These are phyloP conservation scores for Dactylellina leptospora DNA, from an alignment of 2,329 filamentous ascomycete species.

Conservation along the genomic window DNA sequence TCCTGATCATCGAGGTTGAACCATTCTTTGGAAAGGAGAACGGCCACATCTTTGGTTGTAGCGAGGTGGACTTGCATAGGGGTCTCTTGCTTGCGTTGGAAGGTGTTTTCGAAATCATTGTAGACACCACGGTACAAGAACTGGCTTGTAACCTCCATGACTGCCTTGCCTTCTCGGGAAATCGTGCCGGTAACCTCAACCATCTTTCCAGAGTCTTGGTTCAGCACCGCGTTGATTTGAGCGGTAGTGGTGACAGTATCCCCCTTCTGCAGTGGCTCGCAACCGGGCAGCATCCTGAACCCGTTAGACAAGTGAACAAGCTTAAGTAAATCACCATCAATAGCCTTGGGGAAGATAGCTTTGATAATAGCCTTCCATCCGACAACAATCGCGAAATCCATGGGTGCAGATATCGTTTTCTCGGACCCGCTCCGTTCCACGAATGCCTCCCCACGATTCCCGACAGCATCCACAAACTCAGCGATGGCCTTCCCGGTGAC, in stretches of 20 bases:
- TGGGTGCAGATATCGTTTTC: conserved; percentile 92
- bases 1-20: conserved; percentile 87
- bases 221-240: conserved; percentile 96
- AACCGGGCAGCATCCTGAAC: conserved; percentile 97
- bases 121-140: conserved; percentile 96
- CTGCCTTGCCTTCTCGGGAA: conserved; percentile 78
- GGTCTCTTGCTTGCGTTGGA: conserved; percentile 95
- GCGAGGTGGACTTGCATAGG: conserved; percentile 91
- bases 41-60: conserved; percentile 88
- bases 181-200: conserved; percentile 99
- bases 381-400: conserved; percentile 99
- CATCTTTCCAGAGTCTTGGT: conserved; percentile 99
- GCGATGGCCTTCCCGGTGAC: conserved; percentile 94
- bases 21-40: conserved; percentile 97
- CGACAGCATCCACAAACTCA: conserved; percentile 98
- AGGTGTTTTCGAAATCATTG: conserved; percentile 95
- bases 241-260: conserved; percentile 92
- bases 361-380: conserved; percentile 99
- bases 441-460: conserved; percentile 96
- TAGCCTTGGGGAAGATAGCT: conserved; percentile 95
- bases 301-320: conserved; percentile 96
- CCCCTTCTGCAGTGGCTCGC: conserved; percentile 92
- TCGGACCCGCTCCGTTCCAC: conserved; percentile 81
- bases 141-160: conserved; percentile 99
- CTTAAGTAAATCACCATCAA: conserved; percentile 94